phyloP scores from a whole-genome alignment of 2,329 filamentous ascomycete genomes.

The Calonectria naviculata region DNA sequence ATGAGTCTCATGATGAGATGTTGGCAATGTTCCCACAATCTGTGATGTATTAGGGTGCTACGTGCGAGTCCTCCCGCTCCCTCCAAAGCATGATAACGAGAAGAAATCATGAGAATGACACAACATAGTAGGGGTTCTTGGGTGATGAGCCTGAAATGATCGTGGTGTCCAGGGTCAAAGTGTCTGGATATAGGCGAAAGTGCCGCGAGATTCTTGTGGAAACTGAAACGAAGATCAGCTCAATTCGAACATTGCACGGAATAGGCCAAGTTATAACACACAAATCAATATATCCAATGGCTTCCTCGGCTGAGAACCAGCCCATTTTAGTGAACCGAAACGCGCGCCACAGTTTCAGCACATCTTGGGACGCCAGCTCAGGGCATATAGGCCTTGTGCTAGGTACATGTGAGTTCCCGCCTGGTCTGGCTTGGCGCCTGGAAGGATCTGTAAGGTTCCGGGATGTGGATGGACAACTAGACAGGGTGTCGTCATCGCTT shows the following conservation, averaged over 20 bases:
- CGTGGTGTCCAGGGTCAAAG: slow-evolving; percentile 60
- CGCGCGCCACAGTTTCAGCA: slow-evolving; percentile 27
- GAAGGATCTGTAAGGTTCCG: neutral
- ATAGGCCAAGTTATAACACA: slow-evolving; percentile 36
- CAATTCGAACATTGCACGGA: no score
- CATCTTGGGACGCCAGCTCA: slow-evolving; percentile 6
- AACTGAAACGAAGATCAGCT: neutral
- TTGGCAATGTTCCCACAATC: slow-evolving; percentile 65
- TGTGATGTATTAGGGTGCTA: slow-evolving; percentile 63
- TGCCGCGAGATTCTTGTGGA: slow-evolving; percentile 25
- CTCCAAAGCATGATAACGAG: slow-evolving; percentile 58
- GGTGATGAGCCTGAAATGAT: slow-evolving; percentile 59
- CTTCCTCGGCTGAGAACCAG: slow-evolving; percentile 65
- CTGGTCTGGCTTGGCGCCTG: neutral
- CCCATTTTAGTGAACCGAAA: slow-evolving; percentile 64
- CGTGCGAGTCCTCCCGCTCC: slow-evolving; percentile 57
- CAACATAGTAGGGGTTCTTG: slow-evolving; percentile 63
- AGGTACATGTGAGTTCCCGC: neutral
- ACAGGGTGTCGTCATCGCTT: neutral
- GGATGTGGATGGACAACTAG: slow-evolving; percentile 2
- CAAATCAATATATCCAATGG: slow-evolving; percentile 63
- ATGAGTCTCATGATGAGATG: slow-evolving; percentile 63
- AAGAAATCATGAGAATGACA: slow-evolving; percentile 66
- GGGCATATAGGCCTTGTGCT: neutral
- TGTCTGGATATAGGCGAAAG: slow-evolving; percentile 61